Base-by-base conservation (phyloP, 352 stramenopile genomes). In the Pythium pyrilobum region DNA sequence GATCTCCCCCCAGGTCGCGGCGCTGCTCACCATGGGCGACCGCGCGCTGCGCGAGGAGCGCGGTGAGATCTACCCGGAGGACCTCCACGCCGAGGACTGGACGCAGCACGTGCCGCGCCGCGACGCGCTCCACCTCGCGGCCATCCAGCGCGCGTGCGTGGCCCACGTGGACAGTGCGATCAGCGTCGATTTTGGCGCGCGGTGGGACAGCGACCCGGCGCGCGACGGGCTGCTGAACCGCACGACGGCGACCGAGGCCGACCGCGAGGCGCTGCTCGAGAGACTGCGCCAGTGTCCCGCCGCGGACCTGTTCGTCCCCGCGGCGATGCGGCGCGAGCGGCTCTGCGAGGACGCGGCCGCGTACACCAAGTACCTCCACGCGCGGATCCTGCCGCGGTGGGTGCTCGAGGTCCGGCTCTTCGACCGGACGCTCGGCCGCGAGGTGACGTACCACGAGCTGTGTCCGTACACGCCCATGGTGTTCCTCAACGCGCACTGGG, bases 301-400 rank as follows among this genome's bases (percentile, higher is more conserved):
- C 18, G 51, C 87, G 28, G 78, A 89, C 48, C 41, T 87, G 24
- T 86, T 76, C 59, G 24, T 83, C 1, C 74, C 78, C 0, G 56
- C 41, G 0, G 50, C 56, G 0, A 49, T 78, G 16, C 51, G 72
- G 18, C 66, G 62, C 21, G 60, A 79, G 31, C 71, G 72, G 34
- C 84, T 86, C 44, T 88, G 77, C 56, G 77, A 88, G 56, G 77
- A 88, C 57, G 71, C 60, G 1, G 60, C 71, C 24, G 71, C 61
- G 1, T 88, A 85, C 48, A 53, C 66, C 31, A 83, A 84, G 51
- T 82, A 49, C 32, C n/a, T 66, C 4, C 20, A 39, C 11, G 50
- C 67, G 8, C 62, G 67, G 3, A 43, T 70, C 29, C 31, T 75
- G 29, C 67, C 67, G 4, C 31, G n/a, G 7, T 75, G 67, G 67